These are phyloP conservation scores for Przewalskia tangutica DNA, from an alignment of 257 asterid species.

Conservation along the genomic window DNA sequence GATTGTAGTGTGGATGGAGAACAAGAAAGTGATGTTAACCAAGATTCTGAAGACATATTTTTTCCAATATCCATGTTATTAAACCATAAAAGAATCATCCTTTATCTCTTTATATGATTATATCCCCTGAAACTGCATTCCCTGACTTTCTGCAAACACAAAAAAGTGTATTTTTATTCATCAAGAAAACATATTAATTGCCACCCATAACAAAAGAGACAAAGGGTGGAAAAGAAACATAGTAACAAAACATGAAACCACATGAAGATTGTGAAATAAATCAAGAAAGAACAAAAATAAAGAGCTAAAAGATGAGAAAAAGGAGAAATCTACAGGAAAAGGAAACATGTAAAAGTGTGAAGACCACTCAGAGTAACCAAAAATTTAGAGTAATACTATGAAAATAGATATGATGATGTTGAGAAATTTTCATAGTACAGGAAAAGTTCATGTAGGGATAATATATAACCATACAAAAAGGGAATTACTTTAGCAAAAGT, in stretches of 20 bases:
- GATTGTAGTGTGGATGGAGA: slow-evolving; percentile 28
- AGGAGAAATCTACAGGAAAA: not conserved
- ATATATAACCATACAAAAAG: not conserved
- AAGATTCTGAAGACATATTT: slow-evolving; percentile 26
- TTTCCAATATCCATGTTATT: not conserved
- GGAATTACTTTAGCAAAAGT: not conserved
- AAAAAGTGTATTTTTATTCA: not conserved
- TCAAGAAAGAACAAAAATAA: not conserved
- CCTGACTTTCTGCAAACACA: not conserved
- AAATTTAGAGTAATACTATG: no score
- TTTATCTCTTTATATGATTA: not conserved
- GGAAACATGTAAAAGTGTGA: not conserved
- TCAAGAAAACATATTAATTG: not conserved
- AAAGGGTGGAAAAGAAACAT: not conserved
- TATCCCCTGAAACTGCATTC: not conserved
- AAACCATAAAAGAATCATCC: not conserved
- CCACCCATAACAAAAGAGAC: not conserved
- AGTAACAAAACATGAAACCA: not conserved
- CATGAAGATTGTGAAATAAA: not conserved
- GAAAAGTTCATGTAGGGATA: not conserved
- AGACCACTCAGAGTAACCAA: no score
- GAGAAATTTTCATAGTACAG: not conserved
- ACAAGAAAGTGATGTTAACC: slow-evolving; percentile 73
- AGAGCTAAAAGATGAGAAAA: not conserved
- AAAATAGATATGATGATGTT: no score